Percentiles rank a stretch among this genome's conserved stretches.
Conservation (phyloP, 164 flowering plant species). For the Vitis vinifera region DNA sequence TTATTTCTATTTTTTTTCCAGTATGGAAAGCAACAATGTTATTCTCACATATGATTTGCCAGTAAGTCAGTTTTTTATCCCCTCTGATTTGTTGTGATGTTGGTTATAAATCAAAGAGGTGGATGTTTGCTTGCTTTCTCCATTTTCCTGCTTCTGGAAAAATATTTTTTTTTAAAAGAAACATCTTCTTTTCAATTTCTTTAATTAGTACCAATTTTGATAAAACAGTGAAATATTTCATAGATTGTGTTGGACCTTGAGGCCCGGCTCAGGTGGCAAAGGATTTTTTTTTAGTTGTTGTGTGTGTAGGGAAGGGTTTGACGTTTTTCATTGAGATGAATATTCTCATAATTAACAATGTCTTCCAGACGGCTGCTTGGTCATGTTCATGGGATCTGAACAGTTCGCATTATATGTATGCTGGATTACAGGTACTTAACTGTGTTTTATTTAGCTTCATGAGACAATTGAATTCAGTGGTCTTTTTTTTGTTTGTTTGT, state of each 20-base stretch:
- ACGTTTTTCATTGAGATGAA: too few species aligned
- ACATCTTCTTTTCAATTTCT: too few species aligned
- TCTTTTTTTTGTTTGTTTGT: neutral
- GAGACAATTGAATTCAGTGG: neutral
- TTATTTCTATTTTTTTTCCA: conserved; percentile 30
- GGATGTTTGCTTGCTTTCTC: neutral
- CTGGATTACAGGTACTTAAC: conserved; percentile 78
- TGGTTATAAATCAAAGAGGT: neutral
- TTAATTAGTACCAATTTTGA: too few species aligned
- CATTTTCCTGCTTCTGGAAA: too few species aligned
- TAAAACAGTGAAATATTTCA: too few species aligned
- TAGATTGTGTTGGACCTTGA: too few species aligned
- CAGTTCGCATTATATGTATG: conserved; percentile 58
- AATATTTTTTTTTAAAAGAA: too few species aligned
- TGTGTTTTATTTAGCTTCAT: neutral
- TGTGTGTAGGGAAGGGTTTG: too few species aligned
- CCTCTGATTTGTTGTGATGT: neutral
- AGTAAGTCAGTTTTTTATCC: conserved; percentile 42
- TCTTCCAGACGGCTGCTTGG: conserved; percentile 83
- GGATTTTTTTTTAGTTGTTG: too few species aligned
- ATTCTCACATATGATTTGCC: conserved; percentile 70
- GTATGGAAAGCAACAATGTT: conserved; percentile 72
- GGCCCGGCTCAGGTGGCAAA: too few species aligned
- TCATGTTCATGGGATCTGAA: conserved; percentile 91
- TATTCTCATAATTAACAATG: neutral